Conservation (phyloP, 208 protist genomes). For the Trypanosoma theileri region DNA sequence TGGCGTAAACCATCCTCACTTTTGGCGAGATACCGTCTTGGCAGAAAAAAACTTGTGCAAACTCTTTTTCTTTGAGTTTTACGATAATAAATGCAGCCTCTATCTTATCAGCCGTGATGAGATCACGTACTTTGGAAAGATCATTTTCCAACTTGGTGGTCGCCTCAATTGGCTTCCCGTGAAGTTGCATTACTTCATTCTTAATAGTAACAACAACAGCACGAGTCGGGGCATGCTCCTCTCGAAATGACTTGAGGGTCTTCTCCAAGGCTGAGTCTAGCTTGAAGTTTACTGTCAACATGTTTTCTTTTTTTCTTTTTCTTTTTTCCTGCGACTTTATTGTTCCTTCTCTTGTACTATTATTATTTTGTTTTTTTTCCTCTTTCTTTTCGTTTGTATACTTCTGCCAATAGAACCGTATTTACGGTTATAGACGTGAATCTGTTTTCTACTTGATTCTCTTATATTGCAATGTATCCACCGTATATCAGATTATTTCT, state of each 20-base stretch:
- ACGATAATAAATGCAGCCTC: constrained; percentile 50
- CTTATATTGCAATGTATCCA: not conserved
- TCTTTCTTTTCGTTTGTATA: constrained; percentile 9
- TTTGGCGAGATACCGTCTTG: constrained; percentile 44
- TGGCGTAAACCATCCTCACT: constrained; percentile 67
- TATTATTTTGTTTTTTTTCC: not conserved
- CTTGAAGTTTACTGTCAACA: constrained; percentile 62
- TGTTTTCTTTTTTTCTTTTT: constrained; percentile 10
- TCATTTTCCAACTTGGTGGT: constrained; percentile 36
- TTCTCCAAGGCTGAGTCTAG: constrained; percentile 40
- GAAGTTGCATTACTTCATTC: constrained; percentile 50
- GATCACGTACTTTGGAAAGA: constrained; percentile 32
- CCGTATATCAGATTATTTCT: not conserved
- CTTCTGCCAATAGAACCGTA: not conserved
- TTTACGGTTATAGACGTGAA: no score
- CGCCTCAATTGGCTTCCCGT: constrained; percentile 31
- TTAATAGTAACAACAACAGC: constrained; percentile 51
- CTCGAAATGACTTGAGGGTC: constrained; percentile 40
- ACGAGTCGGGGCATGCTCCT: constrained; percentile 23
- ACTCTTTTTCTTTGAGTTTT: constrained; percentile 31
- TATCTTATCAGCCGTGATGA: constrained; percentile 27
- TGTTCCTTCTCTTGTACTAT: constrained; percentile 8
- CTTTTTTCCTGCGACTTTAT: constrained; percentile 12
- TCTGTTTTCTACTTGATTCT: constrained; percentile 4
- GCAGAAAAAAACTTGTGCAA: constrained; percentile 58